phyloP scores from a whole-genome alignment of 129 eudicot genomes.

The Flaveria bidentis region DNA sequence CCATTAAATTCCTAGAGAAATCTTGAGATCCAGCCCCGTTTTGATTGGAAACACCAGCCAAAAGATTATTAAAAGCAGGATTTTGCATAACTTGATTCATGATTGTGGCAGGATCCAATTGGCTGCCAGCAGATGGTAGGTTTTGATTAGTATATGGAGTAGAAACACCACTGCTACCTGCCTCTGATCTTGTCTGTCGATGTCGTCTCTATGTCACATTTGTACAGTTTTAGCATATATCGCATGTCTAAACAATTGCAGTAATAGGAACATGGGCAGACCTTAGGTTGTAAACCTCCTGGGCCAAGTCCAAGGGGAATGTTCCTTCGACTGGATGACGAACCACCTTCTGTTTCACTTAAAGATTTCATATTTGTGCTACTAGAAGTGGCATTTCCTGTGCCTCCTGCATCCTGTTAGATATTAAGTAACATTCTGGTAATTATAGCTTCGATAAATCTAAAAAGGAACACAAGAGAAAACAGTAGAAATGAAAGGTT shows the following conservation, averaged over 20 bases:
- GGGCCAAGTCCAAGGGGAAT: constrained; percentile 86
- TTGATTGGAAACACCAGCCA: constrained; percentile 78
- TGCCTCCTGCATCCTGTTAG: constrained; percentile 36
- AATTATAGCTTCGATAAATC: constrained; percentile 2
- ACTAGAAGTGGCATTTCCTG: constrained; percentile 33
- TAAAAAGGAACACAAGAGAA: background rate
- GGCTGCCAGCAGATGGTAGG: constrained; percentile 38
- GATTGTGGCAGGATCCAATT: constrained; percentile 52
- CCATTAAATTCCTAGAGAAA: constrained; percentile 62
- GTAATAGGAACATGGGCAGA: constrained; percentile 26
- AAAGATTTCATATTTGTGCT: constrained; percentile 28
- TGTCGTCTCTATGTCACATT: constrained; percentile 53
- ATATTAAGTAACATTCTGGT: constrained; percentile 20
- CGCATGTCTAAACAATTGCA: background rate
- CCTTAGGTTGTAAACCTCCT: constrained; percentile 86
- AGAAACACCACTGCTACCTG: constrained; percentile 32
- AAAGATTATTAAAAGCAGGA: constrained; percentile 67
- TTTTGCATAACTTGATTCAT: constrained; percentile 66
- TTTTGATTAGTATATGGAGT: constrained; percentile 25
- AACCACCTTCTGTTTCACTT: constrained; percentile 35
- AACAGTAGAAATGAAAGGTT: constrained; percentile 1
- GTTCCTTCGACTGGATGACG: constrained; percentile 32
- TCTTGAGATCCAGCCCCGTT: constrained; percentile 71
- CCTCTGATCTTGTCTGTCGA: constrained; percentile 44
- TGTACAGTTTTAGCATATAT: background rate